Evolutionary conservation across 2,329 filamentous ascomycete species (phyloP).

Genomic region (Chalara sp.): DNA sequence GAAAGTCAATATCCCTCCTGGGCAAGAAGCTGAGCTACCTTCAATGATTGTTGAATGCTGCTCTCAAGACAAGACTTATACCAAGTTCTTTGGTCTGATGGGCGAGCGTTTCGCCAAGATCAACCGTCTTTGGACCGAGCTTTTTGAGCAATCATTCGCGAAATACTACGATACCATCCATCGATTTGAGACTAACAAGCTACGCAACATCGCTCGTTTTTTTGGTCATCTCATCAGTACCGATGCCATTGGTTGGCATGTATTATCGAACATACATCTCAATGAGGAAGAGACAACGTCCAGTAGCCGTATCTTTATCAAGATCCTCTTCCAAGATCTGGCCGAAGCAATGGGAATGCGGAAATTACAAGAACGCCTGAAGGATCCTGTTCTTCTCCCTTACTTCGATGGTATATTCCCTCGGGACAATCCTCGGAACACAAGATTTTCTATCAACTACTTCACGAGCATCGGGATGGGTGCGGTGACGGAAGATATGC

Average conservation of each 20-base stretch:
- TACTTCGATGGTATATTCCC: slow-evolving; percentile 85
- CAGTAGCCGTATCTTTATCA: slow-evolving; percentile 95
- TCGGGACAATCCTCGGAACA: slow-evolving; percentile 79
- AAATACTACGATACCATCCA: slow-evolving; percentile 98
- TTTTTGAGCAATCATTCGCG: slow-evolving; percentile 84
- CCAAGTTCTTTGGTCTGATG: slow-evolving; percentile 93
- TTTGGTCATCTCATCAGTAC: slow-evolving; percentile 87
- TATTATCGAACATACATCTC: slow-evolving; percentile 74
- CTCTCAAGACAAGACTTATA: slow-evolving; percentile 93
- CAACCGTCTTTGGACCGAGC: slow-evolving; percentile 87
- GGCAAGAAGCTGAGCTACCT: slow-evolving; percentile 82
- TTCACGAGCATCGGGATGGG: slow-evolving; percentile 98
- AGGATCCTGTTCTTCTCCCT: slow-evolving; percentile 70
- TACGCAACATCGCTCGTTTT: slow-evolving; percentile 91
- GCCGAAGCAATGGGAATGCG: slow-evolving; percentile 80
- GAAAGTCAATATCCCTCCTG: slow-evolving; percentile 81
- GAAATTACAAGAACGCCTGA: slow-evolving; percentile 68
- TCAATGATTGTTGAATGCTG: slow-evolving; percentile 98
- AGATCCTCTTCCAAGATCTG: slow-evolving; percentile 92
- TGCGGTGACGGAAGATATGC: slow-evolving; percentile 88
- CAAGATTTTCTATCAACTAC: slow-evolving; percentile 97
- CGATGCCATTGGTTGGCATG: slow-evolving; percentile 90
- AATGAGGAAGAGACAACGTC: slow-evolving; percentile 97
- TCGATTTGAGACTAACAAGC: slow-evolving; percentile 88
- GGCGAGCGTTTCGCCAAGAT: slow-evolving; percentile 94